Conservation (phyloP, 495 filamentous ascomycete species). For the Usnea hakonensis region DNA sequence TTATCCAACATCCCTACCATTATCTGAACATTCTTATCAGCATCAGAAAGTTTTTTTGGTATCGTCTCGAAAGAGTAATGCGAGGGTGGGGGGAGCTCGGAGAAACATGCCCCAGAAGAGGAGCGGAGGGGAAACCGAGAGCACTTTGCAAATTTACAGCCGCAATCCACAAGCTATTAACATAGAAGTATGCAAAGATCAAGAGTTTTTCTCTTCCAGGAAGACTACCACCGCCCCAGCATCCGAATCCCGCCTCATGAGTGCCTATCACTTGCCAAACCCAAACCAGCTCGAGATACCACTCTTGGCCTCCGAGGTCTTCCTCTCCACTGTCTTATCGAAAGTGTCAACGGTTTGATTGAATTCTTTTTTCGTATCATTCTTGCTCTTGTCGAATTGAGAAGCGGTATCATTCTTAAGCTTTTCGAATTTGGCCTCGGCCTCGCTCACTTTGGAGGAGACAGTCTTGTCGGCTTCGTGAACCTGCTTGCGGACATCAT, state of each 20-base stretch:
- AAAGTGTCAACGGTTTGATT: constrained; percentile 38
- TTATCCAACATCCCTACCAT: too few relatives aligned
- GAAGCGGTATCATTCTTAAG: constrained; percentile 38
- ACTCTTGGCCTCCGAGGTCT: constrained; percentile 70
- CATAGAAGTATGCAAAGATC: background rate
- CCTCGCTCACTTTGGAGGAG: constrained; percentile 17
- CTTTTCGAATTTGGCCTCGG: constrained; percentile 17
- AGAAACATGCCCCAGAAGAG: background rate
- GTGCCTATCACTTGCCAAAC: constrained; percentile 46
- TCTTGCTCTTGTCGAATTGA: constrained; percentile 57
- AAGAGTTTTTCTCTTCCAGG: background rate
- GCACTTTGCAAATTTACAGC: background rate
- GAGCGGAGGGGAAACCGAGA: background rate
- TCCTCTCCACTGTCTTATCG: constrained; percentile 69
- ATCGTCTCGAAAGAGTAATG: background rate
- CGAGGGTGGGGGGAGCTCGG: background rate
- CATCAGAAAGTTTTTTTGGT: too few relatives aligned
- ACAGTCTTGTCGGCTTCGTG: constrained; percentile 19
- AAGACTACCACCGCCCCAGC: background rate
- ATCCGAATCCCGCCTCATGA: background rate
- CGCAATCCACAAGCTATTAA: background rate
- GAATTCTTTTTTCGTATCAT: constrained; percentile 30
- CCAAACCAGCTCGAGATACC: constrained; percentile 76
- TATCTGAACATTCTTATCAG: too few relatives aligned
- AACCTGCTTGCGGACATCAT: constrained; percentile 46